Percentiles rank a stretch among this genome's conserved stretches.
phyloP scores from a whole-genome alignment of 805 yeast genomes.

The Kluyveromyces starmeri region DNA sequence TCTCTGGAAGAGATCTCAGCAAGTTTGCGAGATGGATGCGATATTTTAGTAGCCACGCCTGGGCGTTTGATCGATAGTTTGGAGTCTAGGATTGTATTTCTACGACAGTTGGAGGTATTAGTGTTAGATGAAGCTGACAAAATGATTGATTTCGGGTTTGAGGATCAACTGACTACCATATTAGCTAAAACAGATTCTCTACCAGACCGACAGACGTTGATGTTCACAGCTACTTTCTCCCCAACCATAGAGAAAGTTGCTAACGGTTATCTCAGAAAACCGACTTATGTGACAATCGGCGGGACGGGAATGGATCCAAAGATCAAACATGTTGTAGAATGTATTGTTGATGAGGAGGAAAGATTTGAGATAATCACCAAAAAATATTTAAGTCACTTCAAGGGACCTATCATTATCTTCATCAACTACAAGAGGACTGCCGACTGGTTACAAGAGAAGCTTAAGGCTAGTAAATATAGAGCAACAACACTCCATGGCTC shows the following conservation, averaged over 20 bases:
- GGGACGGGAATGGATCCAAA: conserved; percentile 46
- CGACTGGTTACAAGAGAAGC: conserved; percentile 50
- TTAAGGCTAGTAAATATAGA: conserved; percentile 37
- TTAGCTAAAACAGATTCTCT: conserved; percentile 43
- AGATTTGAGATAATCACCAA: conserved; percentile 32
- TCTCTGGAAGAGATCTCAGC: conserved; percentile 63
- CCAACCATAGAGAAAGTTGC: conserved; percentile 61
- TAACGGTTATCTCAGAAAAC: conserved; percentile 47
- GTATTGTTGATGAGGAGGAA: conserved; percentile 35
- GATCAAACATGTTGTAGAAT: conserved; percentile 62
- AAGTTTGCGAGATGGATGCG: conserved; percentile 53
- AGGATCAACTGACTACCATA: conserved; percentile 61
- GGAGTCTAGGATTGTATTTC: conserved; percentile 52
- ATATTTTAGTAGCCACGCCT: conserved; percentile 86
- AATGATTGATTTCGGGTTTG: conserved; percentile 94
- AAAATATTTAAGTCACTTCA: conserved; percentile 18
- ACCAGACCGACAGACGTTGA: conserved; percentile 48
- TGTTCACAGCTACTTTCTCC: conserved; percentile 95
- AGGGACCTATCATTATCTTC: conserved; percentile 67
- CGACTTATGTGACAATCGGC: conserved; percentile 63
- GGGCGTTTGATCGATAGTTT: conserved; percentile 81
- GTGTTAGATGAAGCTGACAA: conserved; percentile 92
- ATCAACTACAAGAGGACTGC: conserved; percentile 70
- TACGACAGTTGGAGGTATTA: conserved; percentile 55
- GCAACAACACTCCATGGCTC: conserved; percentile 77